Base-by-base conservation (phyloP, 179 eudicot genomes). In the Patellifolia procumbens region DNA sequence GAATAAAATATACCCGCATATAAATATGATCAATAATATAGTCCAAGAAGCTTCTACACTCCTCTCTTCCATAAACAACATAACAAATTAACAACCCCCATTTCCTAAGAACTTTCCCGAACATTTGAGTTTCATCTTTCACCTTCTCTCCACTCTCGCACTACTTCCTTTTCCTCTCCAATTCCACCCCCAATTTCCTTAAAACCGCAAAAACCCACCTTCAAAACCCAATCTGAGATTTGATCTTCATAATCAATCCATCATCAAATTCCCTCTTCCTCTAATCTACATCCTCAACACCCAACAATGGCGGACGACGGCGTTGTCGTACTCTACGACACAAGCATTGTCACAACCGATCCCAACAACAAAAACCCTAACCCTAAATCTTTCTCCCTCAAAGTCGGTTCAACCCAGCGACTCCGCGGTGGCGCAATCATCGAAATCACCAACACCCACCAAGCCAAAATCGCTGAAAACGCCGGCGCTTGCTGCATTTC, bases 381-480 rank as follows among this genome's bases (percentile, higher is more conserved):
- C 43, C 81, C 83, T 26, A 91, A 76, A 48, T 20, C 92, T 0
- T 92, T 86, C 78, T 88, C 94, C 5, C 72, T 89, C 83, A 91
- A 92, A 43, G 88, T 86, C 10, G 90, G 88, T 1, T 46, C 88
- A 0, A 86, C 97, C 67, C 97, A 93, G 78, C 77, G 80, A 77
- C 96, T 94, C 43, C 86, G 97, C 0, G 91, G 93, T 68, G 96
- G 97, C 15, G 96, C 85, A 1, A 87, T 90, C 13, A 29, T 92
- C 64, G 90, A 92, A 51, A 91, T 94, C 61, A 72, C 90, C 16
- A 67, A 49, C 72, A 19, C 76, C 1, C 84, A 80, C 0, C 91
- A 94, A 63, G 98, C 98, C 71, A 90, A 88, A 84, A 89, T 89
- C 75, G 98, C 94, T 13, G 96, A 89, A 52, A 87, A 91, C 6